These are phyloP conservation scores for Malassezia brasiliensis DNA, from an alignment of 1,284 basidiomycete genomes.

Conservation along the genomic window DNA sequence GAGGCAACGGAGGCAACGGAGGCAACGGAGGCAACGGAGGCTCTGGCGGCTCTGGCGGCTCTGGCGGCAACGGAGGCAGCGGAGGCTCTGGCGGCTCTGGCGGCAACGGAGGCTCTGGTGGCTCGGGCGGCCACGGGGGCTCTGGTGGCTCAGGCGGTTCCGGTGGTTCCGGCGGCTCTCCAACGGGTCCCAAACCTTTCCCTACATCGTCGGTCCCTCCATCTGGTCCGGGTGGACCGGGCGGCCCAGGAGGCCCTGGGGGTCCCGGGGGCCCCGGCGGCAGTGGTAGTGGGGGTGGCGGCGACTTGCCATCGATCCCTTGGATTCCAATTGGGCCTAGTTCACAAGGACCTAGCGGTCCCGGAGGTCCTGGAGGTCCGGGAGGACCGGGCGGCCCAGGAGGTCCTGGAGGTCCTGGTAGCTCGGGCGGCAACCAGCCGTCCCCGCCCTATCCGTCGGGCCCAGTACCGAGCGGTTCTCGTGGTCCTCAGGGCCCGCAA, in stretches of 20 bases:
- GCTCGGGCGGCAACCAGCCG: not conserved
- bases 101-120: constrained; percentile 4
- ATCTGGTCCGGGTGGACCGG: not conserved
- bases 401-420: not conserved
- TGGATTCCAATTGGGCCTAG: not conserved
- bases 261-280: constrained; percentile 8
- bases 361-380: not conserved
- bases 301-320: not conserved
- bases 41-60: not conserved
- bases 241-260: constrained; percentile 4
- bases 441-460: not conserved
- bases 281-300: not conserved
- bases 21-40: constrained; percentile 7
- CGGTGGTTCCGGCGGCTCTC: not conserved
- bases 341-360: not conserved
- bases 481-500: too few relatives aligned
- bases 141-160: constrained; percentile 10
- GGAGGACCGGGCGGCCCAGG: not conserved
- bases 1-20: constrained; percentile 5
- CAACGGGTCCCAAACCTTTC: too few relatives aligned
- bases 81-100: not conserved
- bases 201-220: not conserved
- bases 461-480: too few relatives aligned
- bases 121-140: constrained; percentile 9
- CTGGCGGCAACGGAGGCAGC: not conserved